phyloP scores from a whole-genome alignment of 2,329 filamentous ascomycete genomes.

The Diplodia corticola region DNA sequence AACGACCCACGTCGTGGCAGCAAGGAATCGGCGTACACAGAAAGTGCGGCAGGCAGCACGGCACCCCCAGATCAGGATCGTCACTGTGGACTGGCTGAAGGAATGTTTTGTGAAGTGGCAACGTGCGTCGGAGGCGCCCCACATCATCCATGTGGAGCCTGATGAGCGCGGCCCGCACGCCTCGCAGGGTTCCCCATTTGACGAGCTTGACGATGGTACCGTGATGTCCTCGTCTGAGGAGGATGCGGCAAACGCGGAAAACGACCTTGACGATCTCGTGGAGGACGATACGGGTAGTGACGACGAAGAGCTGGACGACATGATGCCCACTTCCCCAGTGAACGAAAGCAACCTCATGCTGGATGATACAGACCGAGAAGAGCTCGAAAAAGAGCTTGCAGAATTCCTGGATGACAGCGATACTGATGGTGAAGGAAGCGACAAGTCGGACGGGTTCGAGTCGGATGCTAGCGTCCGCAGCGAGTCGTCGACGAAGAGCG shows the following conservation, averaged over 20 bases:
- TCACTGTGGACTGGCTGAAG: constrained; percentile 85
- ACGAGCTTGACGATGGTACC: constrained; percentile 37
- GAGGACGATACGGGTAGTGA: constrained; percentile 37
- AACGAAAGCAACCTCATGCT: constrained; percentile 32
- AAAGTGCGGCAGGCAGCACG: constrained; percentile 87
- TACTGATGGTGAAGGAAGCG: constrained; percentile 40
- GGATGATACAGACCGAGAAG: constrained; percentile 39
- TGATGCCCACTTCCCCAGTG: constrained; percentile 13
- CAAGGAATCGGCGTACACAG: constrained; percentile 71
- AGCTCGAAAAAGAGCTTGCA: constrained; percentile 65
- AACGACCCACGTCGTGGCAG: constrained; percentile 72
- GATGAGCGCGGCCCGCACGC: constrained; percentile 51
- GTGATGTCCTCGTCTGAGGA: constrained; percentile 47
- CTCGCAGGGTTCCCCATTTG: constrained; percentile 35
- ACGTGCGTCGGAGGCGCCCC: constrained; percentile 74
- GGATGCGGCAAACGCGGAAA: constrained; percentile 42
- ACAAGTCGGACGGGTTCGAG: constrained; percentile 26
- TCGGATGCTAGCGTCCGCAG: constrained; percentile 40
- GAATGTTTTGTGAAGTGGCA: constrained; percentile 84
- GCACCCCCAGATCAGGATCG: constrained; percentile 81
- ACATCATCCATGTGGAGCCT: constrained; percentile 74
- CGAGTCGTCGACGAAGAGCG: constrained; percentile 37
- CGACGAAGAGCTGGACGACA: constrained; percentile 31
- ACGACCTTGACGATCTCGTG: constrained; percentile 21
- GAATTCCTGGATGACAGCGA: constrained; percentile 64